Base-by-base conservation (phyloP, 1,284 basidiomycete genomes). In the Macrocybe sp. region DNA sequence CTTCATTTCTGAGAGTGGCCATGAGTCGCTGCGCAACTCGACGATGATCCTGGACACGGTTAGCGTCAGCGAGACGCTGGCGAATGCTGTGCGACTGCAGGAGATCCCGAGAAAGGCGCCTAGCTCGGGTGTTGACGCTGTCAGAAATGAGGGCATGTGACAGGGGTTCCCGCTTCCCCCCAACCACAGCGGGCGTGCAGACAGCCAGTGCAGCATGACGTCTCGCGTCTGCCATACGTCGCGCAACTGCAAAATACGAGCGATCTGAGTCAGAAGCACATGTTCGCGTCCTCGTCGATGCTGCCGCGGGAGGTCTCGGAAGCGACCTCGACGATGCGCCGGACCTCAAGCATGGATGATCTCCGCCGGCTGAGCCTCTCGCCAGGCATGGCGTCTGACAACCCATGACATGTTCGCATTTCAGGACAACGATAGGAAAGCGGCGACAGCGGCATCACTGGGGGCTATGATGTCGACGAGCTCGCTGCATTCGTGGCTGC, bases 341-440 rank as follows among this genome's bases (percentile, higher is more conserved):
- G 4, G 22, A 22, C 22, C 22, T 22, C 22, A 22, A 22, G 22
- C 22, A 22, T 22, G 22, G 22, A 22, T 22, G 22, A 22, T 22
- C 22, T 22, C 22, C 4, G 22, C 22, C 2, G 4, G 22, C 22
- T 22, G 22, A 22, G 22, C 22, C 22, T 22, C 22, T 22, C 2
- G 4, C 22, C 22, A 22, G 22, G 22, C 2, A 2, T 22, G 22
- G 22, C 2, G 4, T 22, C 22, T 22, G 22, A 22, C n/a, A 12
- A n/a, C 22, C 67, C 76, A 76, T 33, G 81, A 87, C 56, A 66
- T 89, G 8, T 89, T 89, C 64, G 4, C 22, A 22, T 22, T 22
- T 22, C 22, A 3, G 4, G 22, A 22, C 22, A 22, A 22, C 22
- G 22, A 22, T 22, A 22, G 22, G 22, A 22, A 22, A 22, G 22